These are phyloP conservation scores for Aspergillus conjunctus DNA, from an alignment of 495 filamentous ascomycete species.

Conservation along the genomic window DNA sequence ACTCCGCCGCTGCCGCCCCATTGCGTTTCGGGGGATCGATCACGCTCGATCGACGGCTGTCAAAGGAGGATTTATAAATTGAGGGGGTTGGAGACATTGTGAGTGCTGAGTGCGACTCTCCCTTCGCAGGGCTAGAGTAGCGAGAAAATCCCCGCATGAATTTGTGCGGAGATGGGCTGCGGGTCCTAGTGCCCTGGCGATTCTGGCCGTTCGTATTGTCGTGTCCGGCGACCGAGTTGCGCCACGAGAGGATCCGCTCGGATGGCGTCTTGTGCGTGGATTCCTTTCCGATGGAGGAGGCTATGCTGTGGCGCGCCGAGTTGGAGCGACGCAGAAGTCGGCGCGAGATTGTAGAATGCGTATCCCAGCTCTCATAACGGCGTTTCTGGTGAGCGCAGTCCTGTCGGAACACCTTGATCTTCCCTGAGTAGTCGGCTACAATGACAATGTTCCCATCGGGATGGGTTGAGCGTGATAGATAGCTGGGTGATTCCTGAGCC, in stretches of 20 bases:
- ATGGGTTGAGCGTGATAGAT: conserved; percentile 73
- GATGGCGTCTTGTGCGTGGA: conserved; percentile 60
- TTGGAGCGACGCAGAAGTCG: conserved; percentile 69
- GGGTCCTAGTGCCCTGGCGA: conserved; percentile 41
- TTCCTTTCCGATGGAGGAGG: conserved; percentile 50
- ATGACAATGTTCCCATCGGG: conserved; percentile 88
- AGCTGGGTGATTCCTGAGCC: conserved; percentile 65
- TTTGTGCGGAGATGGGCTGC: conserved; percentile 63
- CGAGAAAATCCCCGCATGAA: conserved; percentile 35
- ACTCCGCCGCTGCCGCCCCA: conserved; percentile 7
- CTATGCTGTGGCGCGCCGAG: conserved; percentile 59
- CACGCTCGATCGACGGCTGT: conserved; percentile 30
- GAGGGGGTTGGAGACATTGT: conserved; percentile 43
- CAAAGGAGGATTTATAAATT: conserved; percentile 33
- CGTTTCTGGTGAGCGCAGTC: conserved; percentile 78
- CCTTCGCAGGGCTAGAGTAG: conserved; percentile 33
- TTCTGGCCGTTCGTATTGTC: conserved; percentile 47
- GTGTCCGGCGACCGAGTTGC: conserved; percentile 70
- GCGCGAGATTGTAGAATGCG: conserved; percentile 75
- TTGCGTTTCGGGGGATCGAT: conserved; percentile 16
- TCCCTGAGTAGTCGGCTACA: conserved; percentile 83
- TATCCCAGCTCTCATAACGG: conserved; percentile 52
- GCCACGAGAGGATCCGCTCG: conserved; percentile 91
- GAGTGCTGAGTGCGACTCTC: conserved; percentile 36
- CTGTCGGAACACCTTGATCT: conserved; percentile 92